A percentile compares a stretch with the other conserved stretches of the same genome.
These are phyloP conservation scores for Russula emetica DNA, from an alignment of 768 basidiomycete genomes.

Conservation along the genomic window DNA sequence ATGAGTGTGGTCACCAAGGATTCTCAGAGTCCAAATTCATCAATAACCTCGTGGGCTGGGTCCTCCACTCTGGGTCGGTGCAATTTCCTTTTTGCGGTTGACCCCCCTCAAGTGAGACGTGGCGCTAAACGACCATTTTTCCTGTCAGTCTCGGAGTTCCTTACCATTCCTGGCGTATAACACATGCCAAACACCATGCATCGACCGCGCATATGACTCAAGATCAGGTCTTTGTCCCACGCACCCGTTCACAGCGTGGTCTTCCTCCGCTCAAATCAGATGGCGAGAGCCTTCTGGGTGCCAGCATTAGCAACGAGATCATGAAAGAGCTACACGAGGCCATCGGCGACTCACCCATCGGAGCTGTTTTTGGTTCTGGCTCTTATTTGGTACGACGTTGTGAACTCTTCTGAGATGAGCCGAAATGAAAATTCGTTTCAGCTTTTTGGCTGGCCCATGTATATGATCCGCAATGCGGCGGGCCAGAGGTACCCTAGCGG, in stretches of 20 bases:
- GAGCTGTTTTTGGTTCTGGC: slow-evolving; percentile 49
- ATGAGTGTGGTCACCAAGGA: slow-evolving; percentile 95
- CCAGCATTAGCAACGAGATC: slow-evolving; percentile 60
- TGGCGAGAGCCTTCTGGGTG: slow-evolving; percentile 61
- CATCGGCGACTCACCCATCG: slow-evolving; percentile 86
- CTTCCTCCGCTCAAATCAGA: slow-evolving; percentile 62
- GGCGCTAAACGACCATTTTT: slow-evolving; percentile 5
- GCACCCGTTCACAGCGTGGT: slow-evolving; percentile 71
- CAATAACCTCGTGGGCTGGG: slow-evolving; percentile 91
- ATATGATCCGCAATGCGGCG: slow-evolving; percentile 77
- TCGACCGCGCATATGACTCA: slow-evolving; percentile 89
- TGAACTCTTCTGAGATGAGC: neutral
- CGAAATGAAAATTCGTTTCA: slow-evolving; percentile 31
- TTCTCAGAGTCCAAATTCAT: slow-evolving; percentile 89
- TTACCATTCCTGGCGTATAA: slow-evolving; percentile 95
- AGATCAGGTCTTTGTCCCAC: slow-evolving; percentile 94
- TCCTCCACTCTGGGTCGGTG: slow-evolving; percentile 82
- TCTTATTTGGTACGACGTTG: slow-evolving; percentile 51
- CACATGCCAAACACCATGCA: slow-evolving; percentile 93
- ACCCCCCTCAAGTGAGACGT: neutral
- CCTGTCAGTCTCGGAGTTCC: slow-evolving; percentile 78
- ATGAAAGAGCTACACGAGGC: slow-evolving; percentile 78
- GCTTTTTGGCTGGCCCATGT: slow-evolving; percentile 83
- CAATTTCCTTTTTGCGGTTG: slow-evolving; percentile 1
- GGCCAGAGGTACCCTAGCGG: slow-evolving; percentile 79